Evolutionary conservation across 306 rosid genomes (phyloP).

Genomic region (Vachellia pachyceras): DNA sequence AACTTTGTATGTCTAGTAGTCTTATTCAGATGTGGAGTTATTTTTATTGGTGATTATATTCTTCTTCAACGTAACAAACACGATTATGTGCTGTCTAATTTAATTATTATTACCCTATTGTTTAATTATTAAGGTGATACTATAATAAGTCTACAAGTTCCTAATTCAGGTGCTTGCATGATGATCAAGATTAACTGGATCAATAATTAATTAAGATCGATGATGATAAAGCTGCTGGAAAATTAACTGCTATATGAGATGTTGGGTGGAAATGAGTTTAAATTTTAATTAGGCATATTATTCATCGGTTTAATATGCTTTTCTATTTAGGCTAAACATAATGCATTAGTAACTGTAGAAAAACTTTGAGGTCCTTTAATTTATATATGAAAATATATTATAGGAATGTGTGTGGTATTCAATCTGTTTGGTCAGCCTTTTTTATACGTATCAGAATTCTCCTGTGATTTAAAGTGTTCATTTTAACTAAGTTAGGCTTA

Average conservation of each 20-base stretch:
- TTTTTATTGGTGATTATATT: background rate
- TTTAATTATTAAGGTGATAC: background rate
- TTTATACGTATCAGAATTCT: background rate
- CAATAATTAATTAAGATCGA: background rate
- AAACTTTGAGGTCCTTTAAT: background rate
- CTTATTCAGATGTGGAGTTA: too few species aligned
- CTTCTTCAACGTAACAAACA: conserved; percentile 22
- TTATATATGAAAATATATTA: background rate
- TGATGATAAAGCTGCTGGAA: background rate
- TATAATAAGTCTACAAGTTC: background rate
- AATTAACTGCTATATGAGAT: background rate
- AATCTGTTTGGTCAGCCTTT: background rate
- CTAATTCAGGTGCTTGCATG: background rate
- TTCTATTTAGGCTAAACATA: background rate
- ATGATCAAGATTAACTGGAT: background rate
- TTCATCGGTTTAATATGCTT: background rate
- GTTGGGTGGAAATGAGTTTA: background rate
- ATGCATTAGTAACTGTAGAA: background rate
- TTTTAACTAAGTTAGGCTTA: background rate
- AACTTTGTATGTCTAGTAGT: too few species aligned
- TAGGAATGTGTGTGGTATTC: background rate
- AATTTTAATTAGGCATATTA: background rate
- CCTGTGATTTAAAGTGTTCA: background rate
- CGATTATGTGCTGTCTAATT: background rate
- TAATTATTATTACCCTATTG: background rate